Evolutionary conservation across 2,329 filamentous ascomycete species (phyloP).

Genomic region (Arachnopeziza araneosa): DNA sequence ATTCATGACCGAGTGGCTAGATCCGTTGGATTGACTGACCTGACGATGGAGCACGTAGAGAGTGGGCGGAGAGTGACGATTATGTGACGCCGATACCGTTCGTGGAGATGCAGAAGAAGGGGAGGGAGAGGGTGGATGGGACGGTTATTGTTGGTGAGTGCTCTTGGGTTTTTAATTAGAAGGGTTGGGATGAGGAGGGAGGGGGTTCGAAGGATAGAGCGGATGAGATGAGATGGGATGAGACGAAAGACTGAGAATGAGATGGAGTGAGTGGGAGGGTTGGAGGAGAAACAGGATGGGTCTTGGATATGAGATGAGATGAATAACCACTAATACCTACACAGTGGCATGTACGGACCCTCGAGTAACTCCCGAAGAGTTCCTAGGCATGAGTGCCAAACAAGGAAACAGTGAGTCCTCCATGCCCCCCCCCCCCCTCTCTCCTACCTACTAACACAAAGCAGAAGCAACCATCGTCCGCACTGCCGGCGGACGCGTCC

Average conservation of each 20-base stretch:
- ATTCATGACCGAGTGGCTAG: no score
- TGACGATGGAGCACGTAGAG: no score
- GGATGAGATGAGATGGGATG: no score
- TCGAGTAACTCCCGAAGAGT: slow-evolving; percentile 19
- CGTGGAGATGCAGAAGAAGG: slow-evolving; percentile 20
- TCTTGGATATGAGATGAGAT: neutral
- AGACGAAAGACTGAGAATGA: no score
- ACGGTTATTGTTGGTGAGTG: slow-evolving; percentile 20
- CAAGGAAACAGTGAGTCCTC: slow-evolving; percentile 10
- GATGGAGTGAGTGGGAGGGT: no score
- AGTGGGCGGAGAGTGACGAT: slow-evolving; percentile 11
- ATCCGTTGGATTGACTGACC: no score
- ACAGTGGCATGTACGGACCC: slow-evolving; percentile 23
- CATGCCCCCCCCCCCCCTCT: neutral
- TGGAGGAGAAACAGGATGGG: no score
- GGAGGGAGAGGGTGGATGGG: slow-evolving; percentile 21
- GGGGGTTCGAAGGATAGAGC: no score
- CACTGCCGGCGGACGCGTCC: slow-evolving; percentile 19
- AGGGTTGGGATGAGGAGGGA: no score
- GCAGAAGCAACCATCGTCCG: slow-evolving; percentile 23
- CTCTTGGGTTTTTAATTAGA: neutral
- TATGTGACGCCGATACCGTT: slow-evolving; percentile 18
- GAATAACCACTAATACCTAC: neutral
- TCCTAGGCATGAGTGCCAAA: slow-evolving; percentile 15
- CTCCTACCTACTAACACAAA: neutral